Evolutionary conservation across 75 land plant genomes (phyloP).

Genomic region (Pinus tabuliformis): DNA sequence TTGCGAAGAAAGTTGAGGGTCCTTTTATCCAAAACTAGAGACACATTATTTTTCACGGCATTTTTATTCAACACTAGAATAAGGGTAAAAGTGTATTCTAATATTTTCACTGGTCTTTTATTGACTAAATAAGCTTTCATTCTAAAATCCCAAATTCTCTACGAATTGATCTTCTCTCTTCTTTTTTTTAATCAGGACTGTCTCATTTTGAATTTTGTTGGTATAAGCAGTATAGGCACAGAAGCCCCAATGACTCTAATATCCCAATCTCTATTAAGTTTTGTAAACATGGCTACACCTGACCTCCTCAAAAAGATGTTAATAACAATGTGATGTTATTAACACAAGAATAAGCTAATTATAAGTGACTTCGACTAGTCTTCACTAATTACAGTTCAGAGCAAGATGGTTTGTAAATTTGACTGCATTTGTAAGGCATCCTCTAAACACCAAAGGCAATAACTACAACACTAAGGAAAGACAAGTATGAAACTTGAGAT

Average conservation of each 20-base stretch:
- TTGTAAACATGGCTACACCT: neutral
- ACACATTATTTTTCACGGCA: too few relatives aligned
- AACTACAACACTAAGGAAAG: neutral
- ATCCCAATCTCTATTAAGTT: neutral
- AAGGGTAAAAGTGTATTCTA: too few relatives aligned
- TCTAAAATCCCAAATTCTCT: too few relatives aligned
- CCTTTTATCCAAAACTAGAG: too few relatives aligned
- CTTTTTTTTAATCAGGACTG: neutral
- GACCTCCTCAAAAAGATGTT: neutral
- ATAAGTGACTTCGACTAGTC: neutral
- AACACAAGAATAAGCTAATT: neutral
- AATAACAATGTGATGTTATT: conserved; percentile 1
- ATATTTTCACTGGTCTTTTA: too few relatives aligned
- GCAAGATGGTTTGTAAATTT: neutral
- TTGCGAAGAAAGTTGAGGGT: too few relatives aligned
- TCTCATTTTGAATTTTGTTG: neutral
- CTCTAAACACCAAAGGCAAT: neutral
- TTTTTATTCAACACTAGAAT: too few relatives aligned
- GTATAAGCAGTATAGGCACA: neutral
- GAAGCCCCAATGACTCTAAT: neutral
- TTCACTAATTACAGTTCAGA: neutral
- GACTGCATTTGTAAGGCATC: neutral
- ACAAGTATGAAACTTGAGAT: neutral
- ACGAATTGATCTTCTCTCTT: too few relatives aligned
- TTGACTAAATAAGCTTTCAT: too few relatives aligned